These are phyloP conservation scores for Cryphonectria parasitica DNA, from an alignment of 2,329 filamentous ascomycete genomes.

Conservation along the genomic window DNA sequence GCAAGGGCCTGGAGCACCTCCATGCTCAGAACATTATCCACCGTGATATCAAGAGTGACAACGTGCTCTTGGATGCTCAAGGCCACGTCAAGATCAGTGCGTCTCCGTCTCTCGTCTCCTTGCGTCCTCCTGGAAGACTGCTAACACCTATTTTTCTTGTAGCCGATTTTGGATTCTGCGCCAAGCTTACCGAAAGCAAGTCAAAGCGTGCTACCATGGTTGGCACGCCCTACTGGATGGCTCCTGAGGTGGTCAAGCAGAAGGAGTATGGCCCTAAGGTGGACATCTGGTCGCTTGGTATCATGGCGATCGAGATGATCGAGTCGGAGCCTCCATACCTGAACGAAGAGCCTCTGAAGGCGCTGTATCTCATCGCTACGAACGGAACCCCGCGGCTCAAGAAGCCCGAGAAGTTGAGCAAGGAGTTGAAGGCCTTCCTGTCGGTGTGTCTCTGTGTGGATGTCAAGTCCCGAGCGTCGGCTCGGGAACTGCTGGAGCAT, in stretches of 20 bases:
- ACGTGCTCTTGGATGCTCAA: constrained; percentile 89
- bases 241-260: constrained; percentile 97
- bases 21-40: constrained; percentile 98
- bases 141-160: constrained; percentile 40
- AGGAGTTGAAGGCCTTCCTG: constrained; percentile 96
- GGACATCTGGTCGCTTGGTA: constrained; percentile 97
- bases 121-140: not conserved
- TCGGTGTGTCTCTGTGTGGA: constrained; percentile 96
- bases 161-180: constrained; percentile 99
- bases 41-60: constrained; percentile 99
- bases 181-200: constrained; percentile 95
- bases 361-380: constrained; percentile 94
- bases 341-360: constrained; percentile 97
- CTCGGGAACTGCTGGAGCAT: constrained; percentile 84
- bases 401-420: constrained; percentile 97
- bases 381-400: constrained; percentile 96
- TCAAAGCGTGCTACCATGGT: constrained; percentile 99
- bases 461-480: constrained; percentile 90
- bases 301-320: constrained; percentile 99
- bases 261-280: constrained; percentile 99
- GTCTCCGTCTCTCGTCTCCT: constrained; percentile 43
- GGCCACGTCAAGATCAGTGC: constrained; percentile 97
- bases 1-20: constrained; percentile 90
- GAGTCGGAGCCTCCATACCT: constrained; percentile 97
- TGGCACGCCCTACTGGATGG: constrained; percentile 99